Evolutionary conservation across 768 basidiomycete genomes (phyloP).

Genomic region (Leccinum broughii): DNA sequence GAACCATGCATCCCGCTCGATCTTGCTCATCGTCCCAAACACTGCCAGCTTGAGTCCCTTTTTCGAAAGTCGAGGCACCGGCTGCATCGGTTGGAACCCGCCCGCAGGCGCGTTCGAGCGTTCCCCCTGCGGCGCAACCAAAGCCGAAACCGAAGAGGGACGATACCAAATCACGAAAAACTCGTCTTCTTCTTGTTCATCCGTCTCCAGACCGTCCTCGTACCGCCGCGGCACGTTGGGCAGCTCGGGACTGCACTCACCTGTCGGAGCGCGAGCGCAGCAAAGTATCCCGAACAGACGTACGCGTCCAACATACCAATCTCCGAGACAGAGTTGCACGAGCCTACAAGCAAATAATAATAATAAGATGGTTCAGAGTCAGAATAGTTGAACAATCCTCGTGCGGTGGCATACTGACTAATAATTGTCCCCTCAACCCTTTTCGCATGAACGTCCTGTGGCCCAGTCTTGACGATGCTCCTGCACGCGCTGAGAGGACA

Average conservation of each 20-base stretch:
- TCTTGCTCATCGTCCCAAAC: constrained; percentile 73
- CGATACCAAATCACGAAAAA: constrained; percentile 81
- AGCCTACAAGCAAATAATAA: constrained; percentile 43
- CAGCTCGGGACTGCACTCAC: constrained; percentile 56
- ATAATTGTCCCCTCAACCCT: constrained; percentile 71
- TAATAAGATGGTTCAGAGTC: not conserved
- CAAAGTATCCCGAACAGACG: constrained; percentile 84
- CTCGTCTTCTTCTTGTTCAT: constrained; percentile 86
- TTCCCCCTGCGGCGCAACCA: constrained; percentile 1
- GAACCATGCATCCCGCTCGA: constrained; percentile 91
- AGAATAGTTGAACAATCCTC: not conserved
- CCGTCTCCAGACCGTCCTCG: constrained; percentile 84
- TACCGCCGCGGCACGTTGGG: constrained; percentile 69
- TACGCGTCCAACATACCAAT: constrained; percentile 72
- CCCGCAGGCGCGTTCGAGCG: constrained; percentile 23
- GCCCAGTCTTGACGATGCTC: constrained; percentile 68
- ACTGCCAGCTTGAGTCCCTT: constrained; percentile 62
- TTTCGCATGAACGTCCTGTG: constrained; percentile 64
- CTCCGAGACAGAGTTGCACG: constrained; percentile 67
- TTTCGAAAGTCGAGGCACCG: constrained; percentile 50
- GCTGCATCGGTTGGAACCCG: constrained; percentile 15
- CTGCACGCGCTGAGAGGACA: constrained; percentile 81
- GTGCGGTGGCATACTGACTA: constrained; percentile 48
- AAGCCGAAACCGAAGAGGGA: constrained; percentile 29
- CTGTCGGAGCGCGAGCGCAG: constrained; percentile 61